Conservation (phyloP, 179 eudicot genomes). For the Silene vulgaris region DNA sequence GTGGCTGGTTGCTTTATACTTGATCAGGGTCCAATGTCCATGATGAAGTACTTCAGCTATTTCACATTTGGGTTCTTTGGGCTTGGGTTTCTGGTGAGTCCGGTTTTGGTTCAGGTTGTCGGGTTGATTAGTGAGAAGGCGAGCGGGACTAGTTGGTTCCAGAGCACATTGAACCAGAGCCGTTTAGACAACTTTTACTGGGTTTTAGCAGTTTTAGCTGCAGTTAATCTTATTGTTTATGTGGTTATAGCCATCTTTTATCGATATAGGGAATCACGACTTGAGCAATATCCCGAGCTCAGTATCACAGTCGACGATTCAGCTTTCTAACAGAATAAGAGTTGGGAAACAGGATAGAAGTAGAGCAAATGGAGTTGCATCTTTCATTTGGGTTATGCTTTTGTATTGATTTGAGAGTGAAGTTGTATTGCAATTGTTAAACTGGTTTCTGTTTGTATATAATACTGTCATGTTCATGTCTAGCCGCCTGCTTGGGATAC, state of each 20-base stretch:
- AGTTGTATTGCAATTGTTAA: not conserved
- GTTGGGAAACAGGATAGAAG: not conserved
- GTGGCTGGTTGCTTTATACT: slow-evolving; percentile 23
- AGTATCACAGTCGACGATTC: not conserved
- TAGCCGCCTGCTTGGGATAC: no score
- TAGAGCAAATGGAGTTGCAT: not conserved
- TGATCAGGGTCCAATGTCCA: slow-evolving; percentile 32
- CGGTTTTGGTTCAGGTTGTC: slow-evolving; percentile 38
- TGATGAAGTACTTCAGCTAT: slow-evolving; percentile 22
- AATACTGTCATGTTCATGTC: no score
- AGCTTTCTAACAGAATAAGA: not conserved
- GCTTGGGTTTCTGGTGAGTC: slow-evolving; percentile 39
- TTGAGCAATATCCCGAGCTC: slow-evolving; percentile 22
- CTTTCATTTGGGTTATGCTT: not conserved
- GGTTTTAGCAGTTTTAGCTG: slow-evolving; percentile 44
- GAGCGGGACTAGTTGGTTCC: slow-evolving; percentile 49
- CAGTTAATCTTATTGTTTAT: slow-evolving; percentile 38
- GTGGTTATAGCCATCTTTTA: slow-evolving; percentile 28
- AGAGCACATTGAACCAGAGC: slow-evolving; percentile 41
- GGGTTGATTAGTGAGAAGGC: slow-evolving; percentile 38
- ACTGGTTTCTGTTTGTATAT: no score
- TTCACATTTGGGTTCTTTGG: slow-evolving; percentile 33
- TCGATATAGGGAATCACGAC: slow-evolving; percentile 25
- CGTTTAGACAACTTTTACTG: slow-evolving; percentile 56
- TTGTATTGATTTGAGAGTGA: not conserved